Evolutionary conservation across 345 rosid species (phyloP).

Genomic region (Gossypium sturtianum): DNA sequence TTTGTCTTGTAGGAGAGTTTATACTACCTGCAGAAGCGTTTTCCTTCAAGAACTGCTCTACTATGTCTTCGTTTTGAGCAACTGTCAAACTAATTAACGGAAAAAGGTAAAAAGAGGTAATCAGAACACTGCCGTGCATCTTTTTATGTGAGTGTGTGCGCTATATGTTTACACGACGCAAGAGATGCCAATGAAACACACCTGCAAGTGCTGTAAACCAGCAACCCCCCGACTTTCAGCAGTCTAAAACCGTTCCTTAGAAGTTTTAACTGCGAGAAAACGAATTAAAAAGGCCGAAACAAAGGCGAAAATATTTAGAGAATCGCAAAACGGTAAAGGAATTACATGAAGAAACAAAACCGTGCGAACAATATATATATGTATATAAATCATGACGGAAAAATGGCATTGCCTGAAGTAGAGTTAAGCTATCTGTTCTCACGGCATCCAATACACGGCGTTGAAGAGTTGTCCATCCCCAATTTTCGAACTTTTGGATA

Average conservation of each 20-base stretch:
- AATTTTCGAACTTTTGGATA: constrained; percentile 85
- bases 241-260: constrained; percentile 75
- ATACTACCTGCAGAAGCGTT: constrained; percentile 59
- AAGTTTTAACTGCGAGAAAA: constrained; percentile 60
- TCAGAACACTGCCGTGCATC: not conserved
- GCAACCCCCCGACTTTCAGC: constrained; percentile 72
- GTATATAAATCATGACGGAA: not conserved
- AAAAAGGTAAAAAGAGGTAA: not conserved
- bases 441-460: constrained; percentile 81
- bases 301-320: not conserved
- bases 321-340: not conserved
- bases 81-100: constrained; percentile 59
- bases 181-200: constrained; percentile 12
- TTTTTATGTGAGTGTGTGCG: not conserved
- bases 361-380: not conserved
- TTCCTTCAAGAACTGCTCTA: constrained; percentile 61
- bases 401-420: constrained; percentile 56
- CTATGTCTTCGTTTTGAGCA: constrained; percentile 89
- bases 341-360: not conserved
- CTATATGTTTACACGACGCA: not conserved
- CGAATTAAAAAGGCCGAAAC: not conserved
- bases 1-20: not conserved
- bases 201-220: constrained; percentile 98
- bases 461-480: constrained; percentile 93
- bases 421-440: constrained; percentile 63